Evolutionary conservation across 306 rosid species (phyloP), one percentile per base, ranked within the genome.

Genomic region (Prunus padus): DNA sequence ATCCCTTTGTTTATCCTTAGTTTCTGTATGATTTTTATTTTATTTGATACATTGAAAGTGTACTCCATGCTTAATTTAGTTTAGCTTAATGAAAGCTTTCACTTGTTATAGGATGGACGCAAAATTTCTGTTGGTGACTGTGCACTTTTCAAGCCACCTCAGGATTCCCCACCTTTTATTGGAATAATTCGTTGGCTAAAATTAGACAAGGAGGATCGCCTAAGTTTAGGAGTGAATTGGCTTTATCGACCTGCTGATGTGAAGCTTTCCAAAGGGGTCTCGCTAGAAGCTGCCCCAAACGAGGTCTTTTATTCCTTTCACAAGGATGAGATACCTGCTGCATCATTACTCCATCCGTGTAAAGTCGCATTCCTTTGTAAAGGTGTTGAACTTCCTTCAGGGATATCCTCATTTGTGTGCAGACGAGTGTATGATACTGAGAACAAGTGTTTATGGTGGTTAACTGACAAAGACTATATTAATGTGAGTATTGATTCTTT

Each of bases 271-370:
- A 84, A 90, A 79, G 91, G 88, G 42, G 82, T 84, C 82, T 87
- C 79, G 40, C 86, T 86, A 78, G 87, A 92, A 76, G 87, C 94
- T 61, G 83, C 85, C 60, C 98, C 92, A 14, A 92, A 92, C 91
- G 98, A 92, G 81, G 71, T 92, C 65, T 90, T 92, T 82, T 92
- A 88, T 85, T 86, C 98, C 85, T 90, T 92, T 86, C 98, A 90
- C 67, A 87, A 83, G 96, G 92, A 87, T 87, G 96, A 84, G 85
- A 89, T 90, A 78, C 87, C 85, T 83, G 94, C 88, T 80, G 91
- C 83, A 77, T 90, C 88, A 18, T 71, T 92, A 77, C 90, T 92
- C 69, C 98, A 92, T 86, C 96, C 94, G 73, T 92, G 96, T 85
- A 92, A 89, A 92, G 98, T 92, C 55, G 88, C 96, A 81, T 92